A percentile compares a stretch with the other conserved stretches of the same genome.
These are phyloP conservation scores for Elongisporangium undulatum DNA, from an alignment of 352 stramenopile species.

Conservation along the genomic window DNA sequence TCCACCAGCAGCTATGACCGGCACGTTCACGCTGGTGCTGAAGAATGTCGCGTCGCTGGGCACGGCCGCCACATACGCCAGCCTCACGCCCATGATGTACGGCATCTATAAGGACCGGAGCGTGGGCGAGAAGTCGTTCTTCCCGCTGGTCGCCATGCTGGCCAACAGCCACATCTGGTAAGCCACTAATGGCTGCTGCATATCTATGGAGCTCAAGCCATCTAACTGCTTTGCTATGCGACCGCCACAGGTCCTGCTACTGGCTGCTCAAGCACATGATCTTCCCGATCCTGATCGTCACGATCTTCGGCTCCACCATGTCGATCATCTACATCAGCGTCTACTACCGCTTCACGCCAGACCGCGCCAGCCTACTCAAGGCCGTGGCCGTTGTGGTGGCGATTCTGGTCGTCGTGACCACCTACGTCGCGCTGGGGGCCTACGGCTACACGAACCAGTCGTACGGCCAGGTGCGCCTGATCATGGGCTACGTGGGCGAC, in stretches of 20 bases:
- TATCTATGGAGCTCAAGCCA: background rate
- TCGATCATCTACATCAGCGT: conserved; percentile 26
- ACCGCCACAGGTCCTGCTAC: background rate
- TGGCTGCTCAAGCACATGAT: conserved; percentile 7
- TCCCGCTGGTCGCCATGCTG: conserved; percentile 46
- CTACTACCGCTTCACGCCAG: conserved; percentile 23
- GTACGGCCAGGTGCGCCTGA: conserved; percentile 7
- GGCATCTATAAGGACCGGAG: conserved; percentile 26
- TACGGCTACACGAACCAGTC: conserved; percentile 15
- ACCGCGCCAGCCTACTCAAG: conserved; percentile 12
- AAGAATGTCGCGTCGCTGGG: conserved; percentile 24
- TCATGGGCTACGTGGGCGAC: conserved; percentile 20
- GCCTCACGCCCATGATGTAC: conserved; percentile 31
- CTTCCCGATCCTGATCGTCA: conserved; percentile 25
- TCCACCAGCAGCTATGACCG: background rate
- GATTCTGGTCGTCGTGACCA: conserved; percentile 16
- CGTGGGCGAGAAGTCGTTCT: conserved; percentile 37
- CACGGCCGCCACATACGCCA: conserved; percentile 34
- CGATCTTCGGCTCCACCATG: conserved; percentile 22
- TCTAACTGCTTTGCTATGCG: background rate
- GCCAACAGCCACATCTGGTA: conserved; percentile 37
- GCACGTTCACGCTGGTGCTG: conserved; percentile 13
- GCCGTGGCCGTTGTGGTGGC: conserved; percentile 13
- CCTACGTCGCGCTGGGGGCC: conserved; percentile 15
- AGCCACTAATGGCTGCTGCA: background rate